phyloP scores from a whole-genome alignment of 441 rosid species.

The Pelargonium citronellum region DNA sequence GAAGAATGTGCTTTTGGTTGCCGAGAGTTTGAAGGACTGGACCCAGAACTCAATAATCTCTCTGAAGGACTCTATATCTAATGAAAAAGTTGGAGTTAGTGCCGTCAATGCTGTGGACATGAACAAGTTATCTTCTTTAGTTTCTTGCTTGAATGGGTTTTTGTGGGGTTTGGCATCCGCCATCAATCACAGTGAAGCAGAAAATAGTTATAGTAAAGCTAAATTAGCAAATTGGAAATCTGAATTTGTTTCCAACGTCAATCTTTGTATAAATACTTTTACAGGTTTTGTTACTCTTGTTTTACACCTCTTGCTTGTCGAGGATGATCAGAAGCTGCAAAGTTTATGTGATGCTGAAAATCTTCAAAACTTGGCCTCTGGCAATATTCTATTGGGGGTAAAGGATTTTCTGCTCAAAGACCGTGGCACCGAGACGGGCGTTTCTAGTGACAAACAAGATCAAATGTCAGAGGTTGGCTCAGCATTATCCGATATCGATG shows the following conservation, averaged over 20 bases:
- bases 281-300: slow-evolving; percentile 39
- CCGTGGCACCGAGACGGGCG: slow-evolving; percentile 10
- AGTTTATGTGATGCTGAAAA: slow-evolving; percentile 28
- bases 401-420: slow-evolving; percentile 17
- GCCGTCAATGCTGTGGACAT: slow-evolving; percentile 30
- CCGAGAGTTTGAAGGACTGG: slow-evolving; percentile 56
- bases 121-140: slow-evolving; percentile 42
- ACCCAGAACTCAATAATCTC: slow-evolving; percentile 38
- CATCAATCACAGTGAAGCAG: slow-evolving; percentile 32
- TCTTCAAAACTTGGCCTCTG: slow-evolving; percentile 19
- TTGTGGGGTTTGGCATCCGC: slow-evolving; percentile 80
- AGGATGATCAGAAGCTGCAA: slow-evolving; percentile 32
- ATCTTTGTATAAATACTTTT: slow-evolving; percentile 31
- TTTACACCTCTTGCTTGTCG: slow-evolving; percentile 35
- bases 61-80: slow-evolving; percentile 37
- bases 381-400: slow-evolving; percentile 16
- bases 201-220: slow-evolving; percentile 31
- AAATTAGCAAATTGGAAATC: slow-evolving; percentile 34
- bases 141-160: slow-evolving; percentile 69
- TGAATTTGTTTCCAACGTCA: slow-evolving; percentile 38
- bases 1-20: slow-evolving; percentile 33
- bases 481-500: slow-evolving; percentile 19
- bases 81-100: slow-evolving; percentile 28
- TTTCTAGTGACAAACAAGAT: slow-evolving; percentile 10
- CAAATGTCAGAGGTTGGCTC: slow-evolving; percentile 19